Evolutionary conservation across 768 basidiomycete genomes (phyloP), one percentile per base, ranked within the genome.

Genomic region (Kwoniella shandongensis): DNA sequence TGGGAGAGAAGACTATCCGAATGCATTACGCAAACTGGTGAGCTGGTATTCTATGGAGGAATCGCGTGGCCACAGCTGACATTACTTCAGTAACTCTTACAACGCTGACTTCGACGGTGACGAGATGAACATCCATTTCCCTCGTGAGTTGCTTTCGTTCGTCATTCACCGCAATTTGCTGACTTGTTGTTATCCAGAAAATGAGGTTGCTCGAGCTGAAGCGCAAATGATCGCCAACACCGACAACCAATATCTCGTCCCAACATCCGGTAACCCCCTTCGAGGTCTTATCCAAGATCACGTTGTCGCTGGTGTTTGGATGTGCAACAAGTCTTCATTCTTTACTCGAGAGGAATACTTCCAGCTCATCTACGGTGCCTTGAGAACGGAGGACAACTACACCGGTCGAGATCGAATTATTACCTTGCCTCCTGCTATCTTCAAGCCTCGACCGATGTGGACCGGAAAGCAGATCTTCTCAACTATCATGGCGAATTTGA

Each of bases 11-110:
- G 81, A 98, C 96, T 0, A 98, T 99, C 74, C 84, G 96, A 13
- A 93, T 99, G 93, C 96, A 99, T 79, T 99, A 99, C 73, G 94
- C 96, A 23, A 99, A 99, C 72, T 99, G 94, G 92, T 94, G 57
- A 42, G 68, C 55, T 13, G 55, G n/a, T n/a, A n/a, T n/a, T 32
- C 32, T 32, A 13, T 32, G 32, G 7, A 13, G 13, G 32, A 6
- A 42, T 5, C 40, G 40, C 36, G 12, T 45, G 60, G 51, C 77
- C 53, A 27, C 30, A 60, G 36, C 30, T 52, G 32, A 49, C 62
- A 22, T 39, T 66, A 8, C 25, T 7, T 8, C 69, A 94, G 91
- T 79, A 97, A 98, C 76, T 98, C 94, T 1, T 98, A 98, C 76
- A 98, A 98, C 40, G 71, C 91, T 69, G 91, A 94, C 77, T 94